phyloP scores from a whole-genome alignment of 139 green algal species.

The Microglena sp. region DNA sequence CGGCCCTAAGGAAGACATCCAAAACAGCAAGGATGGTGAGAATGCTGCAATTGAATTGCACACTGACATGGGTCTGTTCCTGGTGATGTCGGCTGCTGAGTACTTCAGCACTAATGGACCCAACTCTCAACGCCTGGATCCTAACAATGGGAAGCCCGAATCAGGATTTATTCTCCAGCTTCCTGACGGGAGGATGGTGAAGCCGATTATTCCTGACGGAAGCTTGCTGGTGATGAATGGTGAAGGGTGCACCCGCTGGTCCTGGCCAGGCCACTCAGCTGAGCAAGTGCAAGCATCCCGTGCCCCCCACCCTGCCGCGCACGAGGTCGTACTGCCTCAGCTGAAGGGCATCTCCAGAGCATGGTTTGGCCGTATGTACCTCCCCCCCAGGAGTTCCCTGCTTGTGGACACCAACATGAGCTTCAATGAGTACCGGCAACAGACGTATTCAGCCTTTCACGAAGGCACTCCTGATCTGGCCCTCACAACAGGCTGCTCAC shows the following conservation, averaged over 20 bases:
- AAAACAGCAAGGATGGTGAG: too few relatives aligned
- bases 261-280: not conserved
- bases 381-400: slow-evolving; percentile 6
- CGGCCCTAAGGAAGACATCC: not conserved
- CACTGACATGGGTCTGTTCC: slow-evolving; percentile 22
- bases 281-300: not conserved
- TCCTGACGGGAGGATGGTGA: slow-evolving; percentile 9
- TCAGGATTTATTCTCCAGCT: slow-evolving; percentile 8
- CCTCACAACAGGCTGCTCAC: slow-evolving; percentile 7
- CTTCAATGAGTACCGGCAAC: slow-evolving; percentile 18
- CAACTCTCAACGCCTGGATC: not conserved
- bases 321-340: slow-evolving; percentile 15
- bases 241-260: slow-evolving; percentile 15
- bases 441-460: slow-evolving; percentile 7
- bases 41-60: slow-evolving; percentile 6
- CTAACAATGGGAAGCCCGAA: not conserved
- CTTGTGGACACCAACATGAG: not conserved
- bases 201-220: slow-evolving; percentile 6
- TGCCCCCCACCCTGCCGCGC: slow-evolving; percentile 7
- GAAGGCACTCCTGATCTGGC: not conserved
- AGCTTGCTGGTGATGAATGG: slow-evolving; percentile 28
- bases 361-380: slow-evolving; percentile 28
- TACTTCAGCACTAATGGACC: not conserved
- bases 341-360: slow-evolving; percentile 4
- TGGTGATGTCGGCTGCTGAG: slow-evolving; percentile 22